A percentile compares a stretch with the other conserved stretches of the same genome.
These are phyloP conservation scores for Ceriops tagal DNA, from an alignment of 345 rosid species.

Conservation along the genomic window DNA sequence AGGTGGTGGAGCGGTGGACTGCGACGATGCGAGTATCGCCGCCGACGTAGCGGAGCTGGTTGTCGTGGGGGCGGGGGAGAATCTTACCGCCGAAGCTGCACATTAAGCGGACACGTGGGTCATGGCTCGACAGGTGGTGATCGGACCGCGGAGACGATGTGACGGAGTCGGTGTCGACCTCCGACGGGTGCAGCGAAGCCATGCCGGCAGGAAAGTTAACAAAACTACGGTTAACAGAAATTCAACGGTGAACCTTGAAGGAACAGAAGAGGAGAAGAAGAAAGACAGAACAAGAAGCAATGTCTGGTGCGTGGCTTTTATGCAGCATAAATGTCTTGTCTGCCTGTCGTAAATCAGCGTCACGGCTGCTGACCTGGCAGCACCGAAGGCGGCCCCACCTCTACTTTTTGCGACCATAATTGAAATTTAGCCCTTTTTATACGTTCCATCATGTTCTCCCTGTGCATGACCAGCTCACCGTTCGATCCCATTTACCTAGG, in stretches of 20 bases:
- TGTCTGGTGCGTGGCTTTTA: neutral
- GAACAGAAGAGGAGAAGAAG: neutral
- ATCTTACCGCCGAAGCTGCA: constrained; percentile 96
- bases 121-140: constrained; percentile 32
- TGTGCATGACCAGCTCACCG: too few relatives aligned
- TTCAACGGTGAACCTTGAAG: neutral
- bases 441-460: too few relatives aligned
- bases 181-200: constrained; percentile 59
- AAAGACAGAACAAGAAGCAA: neutral
- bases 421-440: too few relatives aligned
- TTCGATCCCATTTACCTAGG: neutral
- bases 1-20: constrained; percentile 60
- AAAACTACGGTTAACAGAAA: neutral
- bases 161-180: constrained; percentile 63
- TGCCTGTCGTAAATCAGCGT: neutral
- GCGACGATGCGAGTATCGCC: constrained; percentile 96
- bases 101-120: constrained; percentile 73
- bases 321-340: neutral
- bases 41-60: constrained; percentile 86
- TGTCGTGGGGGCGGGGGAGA: constrained; percentile 93
- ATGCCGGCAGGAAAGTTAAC: constrained; percentile 15
- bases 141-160: constrained; percentile 84
- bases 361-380: constrained; percentile 9
- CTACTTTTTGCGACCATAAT: too few relatives aligned
- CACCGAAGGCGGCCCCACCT: neutral